These are phyloP conservation scores for Cyclospora cayetanensis DNA, from an alignment of 169 alveolate genomes.

Conservation along the genomic window DNA sequence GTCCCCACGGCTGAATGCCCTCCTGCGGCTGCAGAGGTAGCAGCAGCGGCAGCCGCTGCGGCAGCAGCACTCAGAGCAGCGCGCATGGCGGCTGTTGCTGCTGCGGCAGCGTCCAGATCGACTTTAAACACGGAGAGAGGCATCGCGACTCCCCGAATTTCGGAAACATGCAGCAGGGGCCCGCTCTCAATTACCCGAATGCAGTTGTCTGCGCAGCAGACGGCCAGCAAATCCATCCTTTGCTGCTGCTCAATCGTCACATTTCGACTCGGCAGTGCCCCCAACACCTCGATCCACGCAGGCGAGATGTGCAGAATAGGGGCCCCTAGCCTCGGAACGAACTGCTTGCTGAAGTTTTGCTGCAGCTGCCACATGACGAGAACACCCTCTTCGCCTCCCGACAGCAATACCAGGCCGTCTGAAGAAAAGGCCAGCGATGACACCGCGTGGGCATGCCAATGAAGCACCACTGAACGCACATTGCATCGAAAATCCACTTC, in stretches of 20 bases:
- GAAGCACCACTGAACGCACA: conserved; percentile 64
- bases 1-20: neutral
- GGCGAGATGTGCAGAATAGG: conserved; percentile 68
- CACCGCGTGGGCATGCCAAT: conserved; percentile 89
- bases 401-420: conserved; percentile 78
- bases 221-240: neutral
- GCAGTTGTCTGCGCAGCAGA: conserved; percentile 64
- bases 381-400: conserved; percentile 90
- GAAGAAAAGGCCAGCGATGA: conserved; percentile 77
- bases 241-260: neutral
- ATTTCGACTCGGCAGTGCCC: neutral
- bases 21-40: neutral
- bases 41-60: neutral
- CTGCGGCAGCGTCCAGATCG: neutral
- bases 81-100: too few relatives aligned
- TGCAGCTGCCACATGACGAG: conserved; percentile 86
- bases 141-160: conserved; percentile 54
- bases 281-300: neutral
- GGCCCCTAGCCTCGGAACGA: conserved; percentile 85
- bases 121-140: conserved; percentile 7
- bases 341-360: conserved; percentile 78
- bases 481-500: too few relatives aligned
- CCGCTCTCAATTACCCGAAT: conserved; percentile 27
- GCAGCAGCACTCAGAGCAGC: too few relatives aligned
- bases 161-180: neutral